Evolutionary conservation across 1,284 basidiomycete genomes (phyloP).

Genomic region (Erythrobasidium hasegawianum): DNA sequence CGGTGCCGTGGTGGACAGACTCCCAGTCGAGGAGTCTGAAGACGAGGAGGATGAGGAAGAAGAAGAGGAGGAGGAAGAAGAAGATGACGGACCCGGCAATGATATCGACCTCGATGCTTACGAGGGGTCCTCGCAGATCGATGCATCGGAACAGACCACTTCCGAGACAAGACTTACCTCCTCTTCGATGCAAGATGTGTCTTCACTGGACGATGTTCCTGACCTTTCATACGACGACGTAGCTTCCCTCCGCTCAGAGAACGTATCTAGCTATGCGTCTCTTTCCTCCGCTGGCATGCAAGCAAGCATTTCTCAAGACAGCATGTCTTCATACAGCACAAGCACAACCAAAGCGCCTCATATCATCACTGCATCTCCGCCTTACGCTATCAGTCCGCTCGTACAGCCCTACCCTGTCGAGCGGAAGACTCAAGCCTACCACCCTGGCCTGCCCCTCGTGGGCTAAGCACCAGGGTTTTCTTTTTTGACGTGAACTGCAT

Average conservation of each 20-base stretch:
- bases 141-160: neutral
- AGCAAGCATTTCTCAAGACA: neutral
- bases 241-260: conserved; percentile 4
- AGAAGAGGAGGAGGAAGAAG: conserved; percentile 11
- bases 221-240: conserved; percentile 30
- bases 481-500: no score
- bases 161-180: no score
- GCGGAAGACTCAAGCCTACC: neutral
- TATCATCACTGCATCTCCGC: neutral
- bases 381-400: conserved; percentile 2
- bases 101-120: neutral
- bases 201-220: conserved; percentile 16
- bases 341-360: neutral
- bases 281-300: neutral
- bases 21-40: neutral
- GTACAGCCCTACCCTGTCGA: neutral
- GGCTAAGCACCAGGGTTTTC: neutral
- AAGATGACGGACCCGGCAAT: neutral
- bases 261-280: neutral
- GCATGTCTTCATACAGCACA: conserved; percentile 1
- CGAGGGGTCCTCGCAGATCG: conserved; percentile 1
- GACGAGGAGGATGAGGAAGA: conserved; percentile 15
- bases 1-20: neutral
- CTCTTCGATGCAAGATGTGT: neutral
- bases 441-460: neutral